Percentiles rank a stretch among this genome's conserved stretches.
phyloP scores from a whole-genome alignment of 768 basidiomycete species.

The Chiua virens region DNA sequence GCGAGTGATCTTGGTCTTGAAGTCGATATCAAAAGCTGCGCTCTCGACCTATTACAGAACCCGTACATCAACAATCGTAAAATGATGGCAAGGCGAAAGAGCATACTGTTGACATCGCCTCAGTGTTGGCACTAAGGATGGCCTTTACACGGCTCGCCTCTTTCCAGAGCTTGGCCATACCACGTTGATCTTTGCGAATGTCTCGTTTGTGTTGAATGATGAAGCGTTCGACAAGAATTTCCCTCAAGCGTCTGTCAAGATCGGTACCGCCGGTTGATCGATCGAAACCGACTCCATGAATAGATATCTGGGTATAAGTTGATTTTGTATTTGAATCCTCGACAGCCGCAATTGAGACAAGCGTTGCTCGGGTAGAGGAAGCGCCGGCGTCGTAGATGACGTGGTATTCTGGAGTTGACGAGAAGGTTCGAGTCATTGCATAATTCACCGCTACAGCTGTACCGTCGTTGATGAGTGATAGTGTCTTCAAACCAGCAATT shows the following conservation, averaged over 20 bases:
- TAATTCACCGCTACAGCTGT: constrained; percentile 96
- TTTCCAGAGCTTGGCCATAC: constrained; percentile 92
- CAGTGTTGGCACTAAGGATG: constrained; percentile 90
- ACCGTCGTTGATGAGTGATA: constrained; percentile 90
- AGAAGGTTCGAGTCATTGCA: constrained; percentile 92
- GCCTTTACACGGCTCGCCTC: constrained; percentile 90
- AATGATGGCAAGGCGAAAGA: not conserved
- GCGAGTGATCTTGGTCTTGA: constrained; percentile 74
- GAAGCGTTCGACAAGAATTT: constrained; percentile 77
- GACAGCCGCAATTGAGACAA: constrained; percentile 61
- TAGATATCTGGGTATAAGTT: constrained; percentile 66
- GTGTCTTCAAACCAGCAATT: constrained; percentile 79
- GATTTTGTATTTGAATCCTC: constrained; percentile 50
- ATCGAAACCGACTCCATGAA: constrained; percentile 84
- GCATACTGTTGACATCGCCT: constrained; percentile 69
- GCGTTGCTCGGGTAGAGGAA: constrained; percentile 72
- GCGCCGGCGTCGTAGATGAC: constrained; percentile 95
- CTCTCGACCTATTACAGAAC: constrained; percentile 70
- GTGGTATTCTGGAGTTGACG: constrained; percentile 72
- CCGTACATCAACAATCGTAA: not conserved
- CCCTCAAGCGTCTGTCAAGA: constrained; percentile 79
- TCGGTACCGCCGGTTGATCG: constrained; percentile 76
- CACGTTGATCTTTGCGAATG: constrained; percentile 71
- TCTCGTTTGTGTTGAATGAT: constrained; percentile 67
- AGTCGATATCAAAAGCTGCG: constrained; percentile 88